Evolutionary conservation across 306 rosid species (phyloP).

Genomic region (Ammopiptanthus mongolicus): DNA sequence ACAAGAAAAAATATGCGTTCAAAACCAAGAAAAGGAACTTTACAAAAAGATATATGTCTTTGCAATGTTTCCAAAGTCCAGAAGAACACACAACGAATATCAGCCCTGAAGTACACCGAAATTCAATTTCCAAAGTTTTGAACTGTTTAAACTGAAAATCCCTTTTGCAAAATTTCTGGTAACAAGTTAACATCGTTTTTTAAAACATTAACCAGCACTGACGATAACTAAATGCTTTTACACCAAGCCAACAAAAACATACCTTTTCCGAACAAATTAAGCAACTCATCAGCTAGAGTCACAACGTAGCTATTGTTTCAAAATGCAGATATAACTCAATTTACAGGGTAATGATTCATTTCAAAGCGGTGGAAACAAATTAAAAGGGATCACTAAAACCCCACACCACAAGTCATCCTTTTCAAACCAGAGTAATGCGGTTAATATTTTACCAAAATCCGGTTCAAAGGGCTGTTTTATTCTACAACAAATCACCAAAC

Average conservation of each 20-base stretch:
- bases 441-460: background rate
- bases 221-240: background rate
- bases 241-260: background rate
- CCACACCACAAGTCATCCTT: background rate
- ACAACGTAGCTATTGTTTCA: background rate
- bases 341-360: background rate
- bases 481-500: constrained; percentile 1
- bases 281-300: background rate
- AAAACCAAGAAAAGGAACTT: background rate
- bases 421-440: background rate
- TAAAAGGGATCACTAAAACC: background rate
- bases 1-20: background rate
- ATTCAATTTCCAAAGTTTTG: background rate
- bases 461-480: background rate
- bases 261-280: background rate
- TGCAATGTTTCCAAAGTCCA: too few relatives aligned
- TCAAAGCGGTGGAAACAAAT: background rate
- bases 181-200: background rate
- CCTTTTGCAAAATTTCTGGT: background rate
- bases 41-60: background rate
- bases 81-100: background rate
- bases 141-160: background rate
- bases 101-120: background rate
- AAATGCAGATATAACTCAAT: background rate
- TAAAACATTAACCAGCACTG: background rate